phyloP scores from a whole-genome alignment of 2,329 filamentous ascomycete species.

The Amesomyces nigricolor region DNA sequence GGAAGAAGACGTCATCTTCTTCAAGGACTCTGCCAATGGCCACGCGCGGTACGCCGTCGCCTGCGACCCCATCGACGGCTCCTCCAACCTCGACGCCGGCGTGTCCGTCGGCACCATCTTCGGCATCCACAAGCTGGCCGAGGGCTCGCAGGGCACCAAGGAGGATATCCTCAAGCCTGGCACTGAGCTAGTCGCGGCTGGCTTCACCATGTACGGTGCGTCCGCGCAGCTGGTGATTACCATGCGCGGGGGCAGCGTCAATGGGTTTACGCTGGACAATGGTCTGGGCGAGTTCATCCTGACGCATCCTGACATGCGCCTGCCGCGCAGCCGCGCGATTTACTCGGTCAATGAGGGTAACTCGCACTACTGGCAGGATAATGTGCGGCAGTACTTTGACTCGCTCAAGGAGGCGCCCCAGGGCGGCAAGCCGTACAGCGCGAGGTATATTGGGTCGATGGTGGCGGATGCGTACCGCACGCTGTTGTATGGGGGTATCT shows the following conservation, averaged over 20 bases:
- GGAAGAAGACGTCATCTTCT: constrained; percentile 87
- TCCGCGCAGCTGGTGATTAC: constrained; percentile 95
- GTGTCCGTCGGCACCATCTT: constrained; percentile 98
- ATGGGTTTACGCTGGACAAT: constrained; percentile 97
- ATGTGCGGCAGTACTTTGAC: constrained; percentile 82
- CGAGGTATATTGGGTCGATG: constrained; percentile 96
- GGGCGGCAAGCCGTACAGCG: constrained; percentile 82
- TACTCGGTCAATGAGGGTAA: constrained; percentile 99
- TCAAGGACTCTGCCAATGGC: constrained; percentile 56
- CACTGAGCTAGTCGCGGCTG: constrained; percentile 83
- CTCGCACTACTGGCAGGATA: constrained; percentile 90
- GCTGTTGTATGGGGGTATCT: constrained; percentile 90
- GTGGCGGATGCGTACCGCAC: constrained; percentile 97
- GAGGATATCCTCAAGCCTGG: constrained; percentile 87
- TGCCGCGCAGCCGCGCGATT: constrained; percentile 75
- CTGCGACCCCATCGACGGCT: constrained; percentile 97
- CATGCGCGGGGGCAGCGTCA: constrained; percentile 86
- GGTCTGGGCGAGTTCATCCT: constrained; percentile 98
- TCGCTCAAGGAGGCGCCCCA: constrained; percentile 71
- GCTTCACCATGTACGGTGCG: constrained; percentile 99
- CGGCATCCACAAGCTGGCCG: constrained; percentile 82
- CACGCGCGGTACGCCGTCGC: constrained; percentile 88
- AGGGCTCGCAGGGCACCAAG: constrained; percentile 65
- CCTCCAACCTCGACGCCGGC: constrained; percentile 94
- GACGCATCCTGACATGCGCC: constrained; percentile 88